Conservation (phyloP, 306 rosid genomes). For the Prunus davidiana region DNA sequence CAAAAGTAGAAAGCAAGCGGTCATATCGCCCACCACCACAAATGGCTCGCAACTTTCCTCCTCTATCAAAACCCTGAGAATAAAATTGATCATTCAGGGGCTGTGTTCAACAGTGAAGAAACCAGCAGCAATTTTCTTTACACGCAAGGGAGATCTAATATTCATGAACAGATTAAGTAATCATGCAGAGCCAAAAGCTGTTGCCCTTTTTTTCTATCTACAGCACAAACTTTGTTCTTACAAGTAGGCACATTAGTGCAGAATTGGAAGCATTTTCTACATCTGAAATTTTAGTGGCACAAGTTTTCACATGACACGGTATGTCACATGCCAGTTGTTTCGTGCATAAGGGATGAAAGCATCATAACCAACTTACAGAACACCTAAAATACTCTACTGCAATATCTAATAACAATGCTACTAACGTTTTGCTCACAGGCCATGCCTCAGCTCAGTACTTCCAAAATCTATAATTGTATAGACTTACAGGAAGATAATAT, state of each 20-base stretch:
- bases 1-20: conserved; percentile 83
- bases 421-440: background rate
- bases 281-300: background rate
- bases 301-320: background rate
- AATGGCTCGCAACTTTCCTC: conserved; percentile 94
- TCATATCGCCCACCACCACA: conserved; percentile 98
- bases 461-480: background rate
- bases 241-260: background rate
- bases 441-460: background rate
- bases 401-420: background rate
- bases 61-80: conserved; percentile 84
- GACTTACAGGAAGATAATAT: background rate
- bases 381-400: background rate
- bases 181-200: background rate
- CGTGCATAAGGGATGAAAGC: background rate
- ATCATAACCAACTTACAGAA: background rate
- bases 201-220: background rate
- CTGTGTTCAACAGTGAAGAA: background rate
- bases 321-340: background rate
- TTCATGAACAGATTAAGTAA: background rate
- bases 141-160: background rate
- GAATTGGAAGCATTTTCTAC: background rate
- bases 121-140: background rate
- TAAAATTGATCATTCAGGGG: background rate
- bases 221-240: background rate